phyloP scores from a whole-genome alignment of 2,329 filamentous ascomycete genomes.

The Cercospora zeae-maydis region DNA sequence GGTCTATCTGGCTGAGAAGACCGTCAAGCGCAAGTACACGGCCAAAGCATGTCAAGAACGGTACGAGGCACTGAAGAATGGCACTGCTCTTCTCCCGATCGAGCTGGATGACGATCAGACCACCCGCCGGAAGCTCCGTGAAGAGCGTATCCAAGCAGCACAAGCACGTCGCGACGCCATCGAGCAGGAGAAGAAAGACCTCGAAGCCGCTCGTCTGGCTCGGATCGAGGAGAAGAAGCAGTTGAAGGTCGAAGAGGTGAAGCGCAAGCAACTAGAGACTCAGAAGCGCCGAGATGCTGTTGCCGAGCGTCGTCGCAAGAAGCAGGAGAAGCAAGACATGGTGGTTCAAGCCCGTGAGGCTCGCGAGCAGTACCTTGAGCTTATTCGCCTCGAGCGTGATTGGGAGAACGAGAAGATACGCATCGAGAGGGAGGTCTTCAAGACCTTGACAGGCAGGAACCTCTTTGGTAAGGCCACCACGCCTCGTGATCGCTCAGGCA shows the following conservation, averaged over 20 bases:
- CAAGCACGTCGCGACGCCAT: conserved; percentile 27
- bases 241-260: conserved; percentile 13
- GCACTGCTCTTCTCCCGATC: conserved; percentile 45
- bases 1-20: conserved; percentile 40
- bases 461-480: conserved; percentile 10
- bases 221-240: conserved; percentile 20
- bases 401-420: conserved; percentile 22
- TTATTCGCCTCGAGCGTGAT: conserved; percentile 21
- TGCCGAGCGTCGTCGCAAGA: conserved; percentile 16
- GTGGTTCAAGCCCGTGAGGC: conserved; percentile 9
- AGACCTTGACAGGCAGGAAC: conserved; percentile 20
- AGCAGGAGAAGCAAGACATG: conserved; percentile 18
- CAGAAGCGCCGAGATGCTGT: conserved; percentile 16
- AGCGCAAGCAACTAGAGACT: conserved; percentile 10
- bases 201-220: conserved; percentile 22
- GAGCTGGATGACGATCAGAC: conserved; percentile 43
- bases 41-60: conserved; percentile 47
- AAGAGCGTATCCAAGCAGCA: conserved; percentile 29
- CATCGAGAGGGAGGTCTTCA: conserved; percentile 23
- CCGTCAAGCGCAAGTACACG: conserved; percentile 41
- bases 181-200: conserved; percentile 15
- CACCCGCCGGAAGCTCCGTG: conserved; percentile 36
- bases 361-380: conserved; percentile 10
- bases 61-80: conserved; percentile 40
- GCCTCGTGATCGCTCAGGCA: background rate